Conservation (phyloP, 768 basidiomycete genomes). For the Macrolepiota fuliginosa region DNA sequence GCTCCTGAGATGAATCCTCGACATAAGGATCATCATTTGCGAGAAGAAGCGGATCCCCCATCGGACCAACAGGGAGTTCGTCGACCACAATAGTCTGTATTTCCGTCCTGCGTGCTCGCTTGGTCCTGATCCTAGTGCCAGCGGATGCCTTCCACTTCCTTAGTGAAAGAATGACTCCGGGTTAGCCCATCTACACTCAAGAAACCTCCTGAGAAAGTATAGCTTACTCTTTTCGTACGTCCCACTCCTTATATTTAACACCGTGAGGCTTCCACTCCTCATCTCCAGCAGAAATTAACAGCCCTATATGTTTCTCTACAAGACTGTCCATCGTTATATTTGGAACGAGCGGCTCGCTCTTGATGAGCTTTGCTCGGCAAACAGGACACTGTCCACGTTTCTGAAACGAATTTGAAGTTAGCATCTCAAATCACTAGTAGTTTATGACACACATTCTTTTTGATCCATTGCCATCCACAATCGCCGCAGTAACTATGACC, state of each 20-base stretch:
- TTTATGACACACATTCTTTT: conserved; percentile 41
- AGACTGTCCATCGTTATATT: conserved; percentile 62
- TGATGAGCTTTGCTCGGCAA: conserved; percentile 50
- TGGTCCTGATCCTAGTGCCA: neutral
- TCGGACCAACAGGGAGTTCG: neutral
- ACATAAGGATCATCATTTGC: conserved; percentile 9
- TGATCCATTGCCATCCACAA: conserved; percentile 62
- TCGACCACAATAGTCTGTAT: neutral
- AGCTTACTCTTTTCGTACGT: conserved; percentile 49
- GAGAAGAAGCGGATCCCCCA: neutral
- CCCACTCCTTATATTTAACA: conserved; percentile 47
- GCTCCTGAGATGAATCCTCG: conserved; percentile 25
- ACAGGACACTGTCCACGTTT: conserved; percentile 48
- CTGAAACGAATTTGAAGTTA: conserved; percentile 24
- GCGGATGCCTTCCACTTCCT: conserved; percentile 16
- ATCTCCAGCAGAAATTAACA: conserved; percentile 39
- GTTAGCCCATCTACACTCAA: neutral
- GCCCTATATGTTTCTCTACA: conserved; percentile 59
- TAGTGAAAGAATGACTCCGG: neutral
- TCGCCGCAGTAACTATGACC: conserved; percentile 73
- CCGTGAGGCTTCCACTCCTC: conserved; percentile 55
- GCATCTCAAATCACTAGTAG: conserved; percentile 2
- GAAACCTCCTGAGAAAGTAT: conserved; percentile 2
- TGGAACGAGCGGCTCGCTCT: conserved; percentile 49
- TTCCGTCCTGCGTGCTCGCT: conserved; percentile 1